Evolutionary conservation across 2,329 filamentous ascomycete species (phyloP).

Genomic region (Waltergamsia citrina): DNA sequence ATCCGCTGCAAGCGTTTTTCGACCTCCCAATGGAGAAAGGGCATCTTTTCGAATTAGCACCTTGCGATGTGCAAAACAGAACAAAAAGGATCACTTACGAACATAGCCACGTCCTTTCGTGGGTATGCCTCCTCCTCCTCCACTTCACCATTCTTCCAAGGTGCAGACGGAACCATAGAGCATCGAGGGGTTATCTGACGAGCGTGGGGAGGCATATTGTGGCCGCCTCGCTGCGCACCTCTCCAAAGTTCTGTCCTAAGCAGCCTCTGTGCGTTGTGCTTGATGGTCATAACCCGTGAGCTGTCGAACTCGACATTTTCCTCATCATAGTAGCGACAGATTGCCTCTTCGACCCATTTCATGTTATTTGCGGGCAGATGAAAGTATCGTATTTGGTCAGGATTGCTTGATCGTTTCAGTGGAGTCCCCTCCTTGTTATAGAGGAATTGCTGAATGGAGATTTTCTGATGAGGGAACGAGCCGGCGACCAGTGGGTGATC

Average conservation of each 20-base stretch:
- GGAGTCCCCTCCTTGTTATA: constrained; percentile 11
- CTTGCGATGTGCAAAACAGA: not conserved
- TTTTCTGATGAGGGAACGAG: constrained; percentile 12
- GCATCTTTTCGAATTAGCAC: too few species aligned
- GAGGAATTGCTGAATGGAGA: constrained; percentile 11
- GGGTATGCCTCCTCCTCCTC: not conserved
- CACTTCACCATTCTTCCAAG: too few species aligned
- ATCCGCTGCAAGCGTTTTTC: constrained; percentile 10
- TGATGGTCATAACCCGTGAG: constrained; percentile 5
- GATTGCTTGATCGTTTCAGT: constrained; percentile 8
- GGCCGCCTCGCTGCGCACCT: constrained; percentile 8
- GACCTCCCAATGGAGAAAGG: constrained; percentile 10
- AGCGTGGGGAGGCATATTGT: constrained; percentile 7
- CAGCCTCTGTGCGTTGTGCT: constrained; percentile 9
- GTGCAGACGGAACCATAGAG: constrained; percentile 8
- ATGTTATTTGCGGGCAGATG: constrained; percentile 17
- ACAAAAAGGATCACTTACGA: constrained; percentile 5
- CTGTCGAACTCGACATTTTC: constrained; percentile 8
- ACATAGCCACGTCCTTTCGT: constrained; percentile 8
- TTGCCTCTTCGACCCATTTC: constrained; percentile 15
- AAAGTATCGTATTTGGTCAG: constrained; percentile 12
- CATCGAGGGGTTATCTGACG: constrained; percentile 9
- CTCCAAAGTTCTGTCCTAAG: constrained; percentile 10
- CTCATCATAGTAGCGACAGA: constrained; percentile 11
- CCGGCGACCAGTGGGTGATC: constrained; percentile 9